Evolutionary conservation across 1,284 basidiomycete genomes (phyloP).

Genomic region (Trichosporon coremiiforme): DNA sequence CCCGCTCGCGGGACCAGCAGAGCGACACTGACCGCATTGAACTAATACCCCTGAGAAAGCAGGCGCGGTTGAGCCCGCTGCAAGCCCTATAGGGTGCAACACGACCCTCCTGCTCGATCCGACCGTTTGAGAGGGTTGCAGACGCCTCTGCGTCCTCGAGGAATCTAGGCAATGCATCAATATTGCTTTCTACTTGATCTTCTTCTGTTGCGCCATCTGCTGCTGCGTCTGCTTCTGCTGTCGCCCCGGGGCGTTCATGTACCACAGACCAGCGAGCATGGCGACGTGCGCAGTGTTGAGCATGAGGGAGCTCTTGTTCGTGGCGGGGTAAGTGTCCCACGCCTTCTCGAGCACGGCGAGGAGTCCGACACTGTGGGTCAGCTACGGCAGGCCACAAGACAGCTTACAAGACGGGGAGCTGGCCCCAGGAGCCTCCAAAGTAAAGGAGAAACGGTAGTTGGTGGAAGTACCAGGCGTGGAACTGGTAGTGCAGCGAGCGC

Average conservation of each 20-base stretch:
- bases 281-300: conserved; percentile 65
- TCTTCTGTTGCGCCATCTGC: not conserved
- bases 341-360: conserved; percentile 73
- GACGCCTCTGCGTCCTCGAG: not conserved
- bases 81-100: no score
- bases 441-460: conserved; percentile 79
- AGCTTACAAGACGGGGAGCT: conserved; percentile 36
- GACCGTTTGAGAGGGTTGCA: no score
- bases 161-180: not conserved
- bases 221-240: not conserved
- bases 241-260: not conserved
- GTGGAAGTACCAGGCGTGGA: conserved; percentile 96
- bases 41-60: not conserved
- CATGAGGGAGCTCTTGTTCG: conserved; percentile 67
- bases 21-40: not conserved
- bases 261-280: conserved; percentile 64
- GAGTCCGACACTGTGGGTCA: conserved; percentile 63
- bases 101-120: no score
- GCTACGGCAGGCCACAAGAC: conserved; percentile 15
- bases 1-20: no score
- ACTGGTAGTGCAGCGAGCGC: conserved; percentile 97
- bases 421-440: conserved; percentile 40
- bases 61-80: not conserved
- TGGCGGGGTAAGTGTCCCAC: conserved; percentile 87
- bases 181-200: not conserved